Base-by-base conservation (phyloP, 371 early-diverging fungal species). In the Mucor lusitanicus region DNA sequence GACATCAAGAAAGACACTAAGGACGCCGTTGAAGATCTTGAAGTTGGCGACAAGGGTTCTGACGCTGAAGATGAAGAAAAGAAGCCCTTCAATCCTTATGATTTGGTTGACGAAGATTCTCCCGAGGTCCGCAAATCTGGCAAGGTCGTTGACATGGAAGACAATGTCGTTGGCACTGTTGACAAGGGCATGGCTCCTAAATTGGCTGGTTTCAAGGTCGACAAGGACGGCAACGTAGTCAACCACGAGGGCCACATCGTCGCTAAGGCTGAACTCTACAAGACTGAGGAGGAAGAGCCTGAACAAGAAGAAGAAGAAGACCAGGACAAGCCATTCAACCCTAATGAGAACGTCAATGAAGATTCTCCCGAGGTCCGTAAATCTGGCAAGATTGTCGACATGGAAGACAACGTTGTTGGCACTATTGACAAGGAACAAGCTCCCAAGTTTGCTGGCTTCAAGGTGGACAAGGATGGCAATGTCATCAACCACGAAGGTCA, bases 341-440 rank as follows among this genome's bases (percentile, higher is more conserved):
- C 71, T 33, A 57, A 70, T 35, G 63, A 58, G 8, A 17, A n/a
- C 6, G 50, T 70, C 17, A 30, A 65, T 60, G 70, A 73, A 27
- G 58, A 67, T 19, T 67, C 71, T 44, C 68, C 71, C 58, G 70
- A 67, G n/a, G 74, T 70, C n/a, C 44, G 57, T 6, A 64, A 70
- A 42, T 74, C 74, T 23, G 70, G 74, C 56, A 70, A 74, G 28
- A 44, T 74, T 33, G 42, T 74, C 19, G 65, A 67, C 28, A 56
- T 33, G 35, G 63, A 67, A 54, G 75, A 71, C 13, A 71, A 71
- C 35, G 33, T 68, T 11, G 59, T 74, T 61, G 74, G 74, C 15
- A 61, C 63, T 12, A 46, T 70, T 27, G 64, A 64, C 23, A 59
- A 62, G 25, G 50, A 60, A 1, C 35, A 44, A 9, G 67, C 71